A percentile compares a stretch with the other conserved stretches of the same genome.
Evolutionary conservation across 1,139 yeast genomes (phyloP).

Genomic region (Saccharomycopsis hybrid): DNA sequence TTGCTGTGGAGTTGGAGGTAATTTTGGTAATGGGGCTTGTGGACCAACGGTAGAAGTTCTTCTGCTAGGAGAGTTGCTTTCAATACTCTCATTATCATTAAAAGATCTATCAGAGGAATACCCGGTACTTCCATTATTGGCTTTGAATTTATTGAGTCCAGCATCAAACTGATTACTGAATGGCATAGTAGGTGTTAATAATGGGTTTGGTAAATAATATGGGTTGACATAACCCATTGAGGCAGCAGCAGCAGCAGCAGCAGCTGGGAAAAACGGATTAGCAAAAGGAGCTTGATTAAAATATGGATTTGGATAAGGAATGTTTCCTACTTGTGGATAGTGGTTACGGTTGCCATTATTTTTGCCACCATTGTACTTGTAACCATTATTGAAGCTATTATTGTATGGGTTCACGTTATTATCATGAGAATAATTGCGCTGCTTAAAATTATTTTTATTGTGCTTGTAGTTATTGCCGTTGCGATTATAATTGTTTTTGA

Average conservation of each 20-base stretch:
- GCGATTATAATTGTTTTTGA: conserved; percentile 1
- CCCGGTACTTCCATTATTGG: background rate
- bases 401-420: background rate
- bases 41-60: conserved; percentile 10
- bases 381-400: background rate
- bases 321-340: background rate
- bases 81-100: conserved; percentile 11
- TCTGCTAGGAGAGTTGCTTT: conserved; percentile 14
- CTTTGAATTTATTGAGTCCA: background rate
- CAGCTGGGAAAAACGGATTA: conserved; percentile 2
- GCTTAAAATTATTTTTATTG: conserved; percentile 16
- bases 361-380: background rate
- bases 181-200: background rate
- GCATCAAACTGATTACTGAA: background rate
- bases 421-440: conserved; percentile 16
- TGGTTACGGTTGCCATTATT: background rate
- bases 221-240: conserved; percentile 8
- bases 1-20: conserved; percentile 3
- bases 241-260: conserved; percentile 10
- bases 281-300: conserved; percentile 3
- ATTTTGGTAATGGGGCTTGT: conserved; percentile 8
- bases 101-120: conserved; percentile 15
- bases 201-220: conserved; percentile 4
- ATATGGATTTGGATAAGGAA: background rate
- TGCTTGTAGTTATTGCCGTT: conserved; percentile 7